Evolutionary conservation across 1,284 basidiomycete genomes (phyloP), one percentile per base, ranked within the genome.

Genomic region (Malassezia globosa): DNA sequence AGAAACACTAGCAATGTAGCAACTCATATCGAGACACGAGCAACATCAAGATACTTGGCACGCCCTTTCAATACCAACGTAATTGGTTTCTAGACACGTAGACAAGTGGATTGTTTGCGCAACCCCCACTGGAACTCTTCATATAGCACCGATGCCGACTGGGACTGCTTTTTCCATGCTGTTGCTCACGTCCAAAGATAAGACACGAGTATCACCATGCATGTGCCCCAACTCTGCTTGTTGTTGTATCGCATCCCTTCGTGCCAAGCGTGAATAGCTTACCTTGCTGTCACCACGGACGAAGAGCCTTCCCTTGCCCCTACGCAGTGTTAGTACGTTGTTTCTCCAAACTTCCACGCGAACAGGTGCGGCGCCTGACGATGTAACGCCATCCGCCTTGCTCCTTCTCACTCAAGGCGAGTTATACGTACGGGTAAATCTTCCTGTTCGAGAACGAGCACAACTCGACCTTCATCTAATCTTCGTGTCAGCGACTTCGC

Each of bases 221-320:
- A n/a, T n/a, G n/a, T n/a, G n/a, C n/a, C n/a, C n/a, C n/a, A n/a
- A n/a, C n/a, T n/a, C n/a, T n/a, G n/a, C n/a, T n/a, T n/a, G n/a
- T n/a, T n/a, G n/a, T n/a, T n/a, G n/a, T n/a, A n/a, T n/a, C 29
- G 4, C 29, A 16, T 19, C 43, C 35, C 10, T 6, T 22, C 3
- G 25, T 37, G 43, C 27, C 13, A 33, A 43, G n/a, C n/a, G n/a
- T n/a, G n/a, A n/a, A n/a, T n/a, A n/a, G n/a, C 66, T 42, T 55
- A 69, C 66, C 66, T 68, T 71, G 64, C 61, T 68, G 68, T 71
- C 68, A 51, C 65, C 64, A 44, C 68, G 64, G 50, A 71, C 68
- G 60, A 60, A 71, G 43, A 69, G 63, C 51, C 58, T 60, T 51
- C 68, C 68, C 61, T 61, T 65, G 46, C 66, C 65, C 54, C 63